Evolutionary conservation across 768 basidiomycete genomes (phyloP).

Genomic region (Paxillus rubicundulus): DNA sequence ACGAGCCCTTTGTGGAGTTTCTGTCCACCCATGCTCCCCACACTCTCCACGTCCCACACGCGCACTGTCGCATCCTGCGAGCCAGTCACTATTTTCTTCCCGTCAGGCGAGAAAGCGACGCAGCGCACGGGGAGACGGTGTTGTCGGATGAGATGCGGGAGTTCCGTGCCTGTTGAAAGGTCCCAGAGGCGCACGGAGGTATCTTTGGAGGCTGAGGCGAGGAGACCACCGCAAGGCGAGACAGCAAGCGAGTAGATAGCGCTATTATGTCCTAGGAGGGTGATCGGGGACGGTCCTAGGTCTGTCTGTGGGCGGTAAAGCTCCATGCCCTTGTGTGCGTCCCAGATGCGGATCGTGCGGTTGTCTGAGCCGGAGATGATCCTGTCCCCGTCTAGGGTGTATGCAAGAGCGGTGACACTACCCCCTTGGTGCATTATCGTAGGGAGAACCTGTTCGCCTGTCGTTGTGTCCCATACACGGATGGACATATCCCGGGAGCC

Average conservation of each 20-base stretch:
- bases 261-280: slow-evolving; percentile 22
- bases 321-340: slow-evolving; percentile 18
- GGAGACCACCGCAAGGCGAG: slow-evolving; percentile 28
- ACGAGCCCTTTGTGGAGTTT: slow-evolving; percentile 29
- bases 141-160: slow-evolving; percentile 26
- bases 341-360: slow-evolving; percentile 29
- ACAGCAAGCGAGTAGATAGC: slow-evolving; percentile 27
- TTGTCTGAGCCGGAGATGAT: slow-evolving; percentile 33
- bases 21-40: slow-evolving; percentile 23
- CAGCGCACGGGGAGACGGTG: slow-evolving; percentile 25
- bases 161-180: slow-evolving; percentile 14
- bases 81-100: slow-evolving; percentile 27
- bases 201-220: slow-evolving; percentile 32
- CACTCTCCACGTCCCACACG: slow-evolving; percentile 31
- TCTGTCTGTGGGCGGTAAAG: slow-evolving; percentile 12
- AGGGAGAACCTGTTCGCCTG: slow-evolving; percentile 14
- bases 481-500: slow-evolving; percentile 31
- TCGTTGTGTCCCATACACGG: slow-evolving; percentile 26
- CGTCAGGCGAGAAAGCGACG: slow-evolving; percentile 28
- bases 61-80: slow-evolving; percentile 26
- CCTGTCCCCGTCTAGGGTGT: slow-evolving; percentile 28
- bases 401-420: slow-evolving; percentile 23
- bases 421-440: slow-evolving; percentile 19
- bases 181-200: slow-evolving; percentile 33
- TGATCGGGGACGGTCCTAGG: slow-evolving; percentile 8